phyloP scores from a whole-genome alignment of 768 basidiomycete species.

The Filobasidium wieringae region DNA sequence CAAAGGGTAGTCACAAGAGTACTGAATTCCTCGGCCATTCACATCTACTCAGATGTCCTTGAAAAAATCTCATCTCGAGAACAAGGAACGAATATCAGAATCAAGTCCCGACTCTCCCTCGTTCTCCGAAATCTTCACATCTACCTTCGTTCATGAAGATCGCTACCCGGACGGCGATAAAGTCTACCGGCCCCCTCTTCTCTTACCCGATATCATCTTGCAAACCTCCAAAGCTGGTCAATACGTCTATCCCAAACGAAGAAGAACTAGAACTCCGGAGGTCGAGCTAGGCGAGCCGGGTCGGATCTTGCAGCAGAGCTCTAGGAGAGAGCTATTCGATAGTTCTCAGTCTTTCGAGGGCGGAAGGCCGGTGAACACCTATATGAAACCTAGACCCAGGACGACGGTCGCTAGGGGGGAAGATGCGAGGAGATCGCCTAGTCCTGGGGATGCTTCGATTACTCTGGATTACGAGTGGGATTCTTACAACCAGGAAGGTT shows the following conservation, averaged over 20 bases:
- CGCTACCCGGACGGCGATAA: background rate
- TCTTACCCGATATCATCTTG: background rate
- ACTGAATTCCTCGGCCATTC: too few species aligned
- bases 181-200: background rate
- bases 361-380: too few species aligned
- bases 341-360: too few species aligned
- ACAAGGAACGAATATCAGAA: too few species aligned
- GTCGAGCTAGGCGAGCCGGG: background rate
- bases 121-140: background rate
- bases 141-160: background rate
- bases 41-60: too few species aligned
- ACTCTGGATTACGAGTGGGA: background rate
- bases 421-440: too few species aligned
- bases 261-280: background rate
- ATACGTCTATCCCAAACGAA: background rate
- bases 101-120: background rate
- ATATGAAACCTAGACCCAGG: too few species aligned
- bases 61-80: too few species aligned
- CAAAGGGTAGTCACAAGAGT: too few species aligned
- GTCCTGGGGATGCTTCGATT: background rate
- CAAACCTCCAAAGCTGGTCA: background rate
- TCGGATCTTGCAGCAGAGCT: background rate
- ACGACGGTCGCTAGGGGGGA: too few species aligned
- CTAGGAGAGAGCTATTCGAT: too few species aligned
- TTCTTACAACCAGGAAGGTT: background rate